Percentiles rank a stretch among this genome's conserved stretches.
Conservation (phyloP, 2,329 filamentous ascomycete genomes). For the Corniculantispora saksenae region DNA sequence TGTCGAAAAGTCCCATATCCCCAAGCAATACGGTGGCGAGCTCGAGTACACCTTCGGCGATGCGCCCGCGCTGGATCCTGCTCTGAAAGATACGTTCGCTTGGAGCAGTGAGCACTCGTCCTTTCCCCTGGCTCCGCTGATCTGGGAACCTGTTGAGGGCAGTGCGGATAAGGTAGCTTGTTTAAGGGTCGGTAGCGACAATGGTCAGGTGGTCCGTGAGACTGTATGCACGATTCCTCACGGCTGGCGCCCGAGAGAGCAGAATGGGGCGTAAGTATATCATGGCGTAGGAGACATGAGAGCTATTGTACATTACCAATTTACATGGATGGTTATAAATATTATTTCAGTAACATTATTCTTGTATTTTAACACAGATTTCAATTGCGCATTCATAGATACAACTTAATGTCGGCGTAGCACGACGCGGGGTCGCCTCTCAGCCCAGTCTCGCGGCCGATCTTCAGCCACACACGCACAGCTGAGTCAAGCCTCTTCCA, state of each 20-base stretch:
- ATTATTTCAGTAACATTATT: no score
- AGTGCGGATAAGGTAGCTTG: conserved; percentile 52
- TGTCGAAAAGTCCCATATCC: conserved; percentile 58
- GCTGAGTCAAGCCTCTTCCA: no score
- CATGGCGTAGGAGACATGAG: no score
- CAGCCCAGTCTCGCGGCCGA: no score
- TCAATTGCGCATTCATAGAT: no score
- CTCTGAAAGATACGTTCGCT: conserved; percentile 38
- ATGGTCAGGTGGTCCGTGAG: conserved; percentile 46
- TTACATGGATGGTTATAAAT: no score
- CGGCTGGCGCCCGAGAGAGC: conserved; percentile 34
- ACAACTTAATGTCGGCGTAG: no score
- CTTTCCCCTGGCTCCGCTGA: conserved; percentile 58
- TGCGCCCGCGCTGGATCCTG: neutral
- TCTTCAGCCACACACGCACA: no score
- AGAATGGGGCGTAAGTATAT: neutral
- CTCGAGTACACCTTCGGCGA: conserved; percentile 61
- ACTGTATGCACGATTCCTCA: conserved; percentile 53
- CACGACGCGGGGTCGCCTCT: no score
- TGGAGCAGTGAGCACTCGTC: conserved; percentile 54
- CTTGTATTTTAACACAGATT: no score
- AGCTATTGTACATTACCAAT: neutral
- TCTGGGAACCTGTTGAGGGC: conserved; percentile 52
- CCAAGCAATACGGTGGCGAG: conserved; percentile 77
- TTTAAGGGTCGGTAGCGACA: conserved; percentile 50